Evolutionary conservation across 495 filamentous ascomycete genomes (phyloP).

Genomic region (Letharia columbiana): DNA sequence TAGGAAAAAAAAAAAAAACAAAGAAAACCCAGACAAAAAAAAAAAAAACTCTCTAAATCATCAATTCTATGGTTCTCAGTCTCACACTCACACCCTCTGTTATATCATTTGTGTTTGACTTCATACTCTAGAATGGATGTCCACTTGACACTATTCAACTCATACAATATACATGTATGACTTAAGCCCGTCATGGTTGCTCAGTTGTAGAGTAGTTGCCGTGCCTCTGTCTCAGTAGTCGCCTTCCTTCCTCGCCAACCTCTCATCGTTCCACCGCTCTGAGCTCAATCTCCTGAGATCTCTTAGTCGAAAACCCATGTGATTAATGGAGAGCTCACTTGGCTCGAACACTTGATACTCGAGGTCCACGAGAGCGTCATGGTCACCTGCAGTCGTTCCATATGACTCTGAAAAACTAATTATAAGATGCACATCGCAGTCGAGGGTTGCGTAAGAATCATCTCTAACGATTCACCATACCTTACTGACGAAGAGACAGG

Average conservation of each 20-base stretch:
- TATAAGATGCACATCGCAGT: conserved; percentile 46
- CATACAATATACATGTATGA: neutral
- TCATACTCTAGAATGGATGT: neutral
- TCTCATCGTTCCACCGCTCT: neutral
- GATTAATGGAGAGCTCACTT: neutral
- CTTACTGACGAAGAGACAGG: conserved; percentile 35
- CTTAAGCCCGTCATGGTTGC: neutral
- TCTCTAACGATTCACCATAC: neutral
- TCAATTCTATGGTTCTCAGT: no score
- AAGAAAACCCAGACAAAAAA: no score
- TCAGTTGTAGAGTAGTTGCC: neutral
- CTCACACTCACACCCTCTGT: no score
- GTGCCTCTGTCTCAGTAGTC: neutral
- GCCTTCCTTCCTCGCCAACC: neutral
- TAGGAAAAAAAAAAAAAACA: no score
- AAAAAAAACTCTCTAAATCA: no score
- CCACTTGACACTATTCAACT: neutral
- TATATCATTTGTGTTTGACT: no score
- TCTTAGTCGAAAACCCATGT: neutral
- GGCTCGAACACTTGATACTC: neutral
- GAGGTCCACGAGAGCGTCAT: neutral
- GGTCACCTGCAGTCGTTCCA: no score
- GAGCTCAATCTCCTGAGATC: neutral
- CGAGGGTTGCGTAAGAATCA: conserved; percentile 68
- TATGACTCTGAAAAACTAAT: neutral